Conservation (phyloP, 2,329 filamentous ascomycete genomes). For the Geosmithia morbida region DNA sequence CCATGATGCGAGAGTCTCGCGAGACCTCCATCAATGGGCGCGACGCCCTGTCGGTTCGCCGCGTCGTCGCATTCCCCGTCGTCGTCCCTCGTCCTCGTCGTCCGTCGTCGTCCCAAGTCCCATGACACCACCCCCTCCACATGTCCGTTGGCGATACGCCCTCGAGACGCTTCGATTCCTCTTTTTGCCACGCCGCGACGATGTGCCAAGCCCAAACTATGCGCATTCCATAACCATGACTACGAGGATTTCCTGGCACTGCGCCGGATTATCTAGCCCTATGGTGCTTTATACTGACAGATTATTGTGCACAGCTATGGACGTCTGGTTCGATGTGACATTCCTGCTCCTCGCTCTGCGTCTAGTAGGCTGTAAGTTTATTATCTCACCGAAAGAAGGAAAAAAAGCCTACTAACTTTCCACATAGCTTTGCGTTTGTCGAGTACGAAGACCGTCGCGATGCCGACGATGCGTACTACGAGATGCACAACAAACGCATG, state of each 20-base stretch:
- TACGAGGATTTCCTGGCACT: not conserved
- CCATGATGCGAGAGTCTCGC: not conserved
- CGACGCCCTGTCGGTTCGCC: constrained; percentile 7
- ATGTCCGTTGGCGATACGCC: constrained; percentile 1
- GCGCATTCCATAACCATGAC: not conserved
- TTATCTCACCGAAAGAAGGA: not conserved
- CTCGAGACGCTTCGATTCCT: not conserved
- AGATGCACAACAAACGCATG: constrained; percentile 99
- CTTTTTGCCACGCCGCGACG: not conserved
- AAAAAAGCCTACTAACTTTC: not conserved
- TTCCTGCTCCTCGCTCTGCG: constrained; percentile 86
- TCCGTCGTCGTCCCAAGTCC: constrained; percentile 14
- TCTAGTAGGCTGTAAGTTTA: constrained; percentile 82
- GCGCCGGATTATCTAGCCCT: not conserved
- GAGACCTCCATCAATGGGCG: not conserved
- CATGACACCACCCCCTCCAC: constrained; percentile 1
- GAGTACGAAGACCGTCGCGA: constrained; percentile 98
- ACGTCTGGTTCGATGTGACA: constrained; percentile 94
- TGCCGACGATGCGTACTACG: constrained; percentile 96
- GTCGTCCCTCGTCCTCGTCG: constrained; percentile 8
- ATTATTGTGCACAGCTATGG: constrained; percentile 56
- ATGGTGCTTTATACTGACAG: constrained; percentile 33
- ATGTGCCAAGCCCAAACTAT: not conserved
- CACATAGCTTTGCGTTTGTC: constrained; percentile 77
- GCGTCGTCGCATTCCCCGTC: constrained; percentile 21